Conservation (phyloP, 768 basidiomycete genomes). For the Heimioporus sp. region DNA sequence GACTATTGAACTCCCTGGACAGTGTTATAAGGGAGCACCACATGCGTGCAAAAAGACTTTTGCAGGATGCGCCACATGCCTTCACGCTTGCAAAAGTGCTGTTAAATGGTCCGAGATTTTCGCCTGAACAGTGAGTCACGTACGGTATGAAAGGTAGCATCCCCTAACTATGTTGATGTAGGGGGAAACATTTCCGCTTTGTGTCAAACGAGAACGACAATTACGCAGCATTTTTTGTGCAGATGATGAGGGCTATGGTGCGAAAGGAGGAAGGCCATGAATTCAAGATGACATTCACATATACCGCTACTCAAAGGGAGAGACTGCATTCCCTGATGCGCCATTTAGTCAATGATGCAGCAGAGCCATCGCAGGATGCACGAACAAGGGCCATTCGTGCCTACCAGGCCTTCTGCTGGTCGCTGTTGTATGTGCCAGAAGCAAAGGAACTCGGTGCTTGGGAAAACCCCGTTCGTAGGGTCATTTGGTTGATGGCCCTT, state of each 20-base stretch:
- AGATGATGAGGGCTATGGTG: not conserved
- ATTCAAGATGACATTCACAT: not conserved
- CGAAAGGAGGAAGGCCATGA: not conserved
- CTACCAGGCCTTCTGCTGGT: constrained; percentile 3
- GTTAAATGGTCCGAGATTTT: not conserved
- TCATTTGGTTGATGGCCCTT: constrained; percentile 4
- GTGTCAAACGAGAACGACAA: not conserved
- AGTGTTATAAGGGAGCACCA: not conserved
- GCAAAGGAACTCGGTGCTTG: not conserved
- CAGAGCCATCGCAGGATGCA: no score
- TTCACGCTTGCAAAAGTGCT: not conserved
- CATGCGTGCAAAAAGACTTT: not conserved
- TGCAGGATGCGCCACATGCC: not conserved
- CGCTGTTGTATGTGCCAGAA: not conserved
- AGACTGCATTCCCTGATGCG: no score
- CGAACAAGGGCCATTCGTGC: no score
- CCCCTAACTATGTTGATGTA: not conserved
- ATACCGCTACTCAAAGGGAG: not conserved
- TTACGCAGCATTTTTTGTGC: not conserved
- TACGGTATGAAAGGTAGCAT: not conserved
- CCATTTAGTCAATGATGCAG: no score
- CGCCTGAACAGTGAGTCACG: not conserved
- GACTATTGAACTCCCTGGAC: not conserved
- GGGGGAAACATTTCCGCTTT: not conserved
- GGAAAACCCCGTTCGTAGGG: not conserved